Evolutionary conservation across 805 yeast genomes (phyloP).

Genomic region (Pichia paraexigua): DNA sequence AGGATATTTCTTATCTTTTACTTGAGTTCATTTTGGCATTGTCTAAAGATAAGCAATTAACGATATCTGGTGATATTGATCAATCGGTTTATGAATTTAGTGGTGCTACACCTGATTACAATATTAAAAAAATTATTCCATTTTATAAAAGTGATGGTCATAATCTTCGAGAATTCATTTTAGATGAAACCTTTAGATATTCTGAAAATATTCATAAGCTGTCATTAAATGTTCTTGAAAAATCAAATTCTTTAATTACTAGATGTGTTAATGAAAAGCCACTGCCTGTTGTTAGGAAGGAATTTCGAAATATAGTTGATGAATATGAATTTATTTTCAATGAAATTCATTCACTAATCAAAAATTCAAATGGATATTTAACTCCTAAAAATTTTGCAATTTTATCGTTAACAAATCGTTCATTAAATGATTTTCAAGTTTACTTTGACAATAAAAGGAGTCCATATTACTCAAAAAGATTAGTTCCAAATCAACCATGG

Average conservation of each 20-base stretch:
- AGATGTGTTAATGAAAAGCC: conserved; percentile 15
- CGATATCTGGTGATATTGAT: conserved; percentile 63
- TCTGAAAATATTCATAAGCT: conserved; percentile 47
- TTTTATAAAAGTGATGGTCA: conserved; percentile 12
- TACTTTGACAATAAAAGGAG: conserved; percentile 25
- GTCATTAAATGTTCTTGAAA: conserved; percentile 28
- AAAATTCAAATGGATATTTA: conserved; percentile 35
- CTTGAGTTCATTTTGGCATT: conserved; percentile 37
- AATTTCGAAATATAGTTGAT: conserved; percentile 25
- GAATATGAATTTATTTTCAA: conserved; percentile 36
- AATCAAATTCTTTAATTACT: conserved; percentile 7
- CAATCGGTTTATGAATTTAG: conserved; percentile 65
- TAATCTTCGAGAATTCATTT: conserved; percentile 22
- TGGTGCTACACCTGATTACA: conserved; percentile 35
- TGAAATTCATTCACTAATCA: conserved; percentile 37
- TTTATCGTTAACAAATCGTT: conserved; percentile 44
- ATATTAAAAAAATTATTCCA: conserved; percentile 18
- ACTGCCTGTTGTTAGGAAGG: conserved; percentile 19
- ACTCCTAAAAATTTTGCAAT: conserved; percentile 44
- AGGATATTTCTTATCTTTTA: conserved; percentile 53
- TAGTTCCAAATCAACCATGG: conserved; percentile 47
- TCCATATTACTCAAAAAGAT: conserved; percentile 29
- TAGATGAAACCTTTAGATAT: conserved; percentile 52
- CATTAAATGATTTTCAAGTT: conserved; percentile 33
- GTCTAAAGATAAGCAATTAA: conserved; percentile 39